Base-by-base conservation (phyloP, 805 yeast species). In the Candida ascalaphidarum region DNA sequence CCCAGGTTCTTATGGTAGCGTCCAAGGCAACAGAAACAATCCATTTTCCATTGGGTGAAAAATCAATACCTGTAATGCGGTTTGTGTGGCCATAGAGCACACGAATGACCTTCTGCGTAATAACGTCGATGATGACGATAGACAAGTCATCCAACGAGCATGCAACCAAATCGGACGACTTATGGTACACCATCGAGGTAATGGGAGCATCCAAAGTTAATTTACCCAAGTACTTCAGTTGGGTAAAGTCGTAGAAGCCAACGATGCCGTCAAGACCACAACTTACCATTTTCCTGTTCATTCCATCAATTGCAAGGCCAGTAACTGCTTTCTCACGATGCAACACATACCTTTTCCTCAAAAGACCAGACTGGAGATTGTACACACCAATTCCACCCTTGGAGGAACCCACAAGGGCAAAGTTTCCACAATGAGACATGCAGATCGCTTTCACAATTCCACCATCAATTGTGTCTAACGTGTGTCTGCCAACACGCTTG, bases 11-110 rank as follows among this genome's bases (percentile, higher is more conserved):
- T 27, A 92, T 65, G 0, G 97, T 86, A 2, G 83, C 68, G 50
- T 92, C 99, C 35, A 86, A 62, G 1, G 86, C 70, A 2, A 83
- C 77, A 14, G 92, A 75, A 7, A 92, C 77, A 20, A 92, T 60
- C 96, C 97, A 92, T 51, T 96, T 75, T 20, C 96, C 97, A 51
- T 88, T 89, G 4, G 95, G 94, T 3, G 94, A 78, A 48, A 92
- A 89, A 50, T 84, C 96, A 50, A 89, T 54, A 1, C 83, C 69
- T 0, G 96, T 86, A 39, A 92, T 77, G 45, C 95, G 69, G 53
- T 88, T 86, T 9, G 80, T 68, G 48, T 92, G 98, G 4, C 98
- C 98, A 61, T 75, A 77, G 33, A 92, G 63, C 36, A 79, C 81
- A 64, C 99, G 78, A 18, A 94, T 89, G 19, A 85, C 72, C 41